These are phyloP conservation scores for Diutina catenulata DNA, from an alignment of 1,139 yeast species.

Conservation along the genomic window DNA sequence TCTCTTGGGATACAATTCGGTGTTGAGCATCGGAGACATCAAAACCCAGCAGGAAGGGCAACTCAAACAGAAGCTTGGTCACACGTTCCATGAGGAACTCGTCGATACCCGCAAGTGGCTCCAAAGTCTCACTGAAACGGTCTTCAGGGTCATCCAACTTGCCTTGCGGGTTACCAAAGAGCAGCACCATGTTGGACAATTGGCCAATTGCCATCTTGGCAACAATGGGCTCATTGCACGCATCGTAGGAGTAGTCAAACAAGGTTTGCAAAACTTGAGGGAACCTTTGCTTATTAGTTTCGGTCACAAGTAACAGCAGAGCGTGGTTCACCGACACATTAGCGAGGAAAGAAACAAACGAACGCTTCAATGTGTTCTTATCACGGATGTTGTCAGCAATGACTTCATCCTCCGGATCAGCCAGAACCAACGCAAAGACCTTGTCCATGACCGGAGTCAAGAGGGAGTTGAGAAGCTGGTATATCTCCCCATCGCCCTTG, in stretches of 20 bases:
- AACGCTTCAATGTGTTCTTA: constrained; percentile 49
- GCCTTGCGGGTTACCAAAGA: constrained; percentile 55
- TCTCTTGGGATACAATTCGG: constrained; percentile 63
- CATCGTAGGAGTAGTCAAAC: constrained; percentile 54
- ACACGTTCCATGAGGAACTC: constrained; percentile 58
- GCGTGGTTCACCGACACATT: constrained; percentile 67
- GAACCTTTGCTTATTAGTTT: constrained; percentile 49
- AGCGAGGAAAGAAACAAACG: constrained; percentile 58
- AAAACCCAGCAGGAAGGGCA: constrained; percentile 64
- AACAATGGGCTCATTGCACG: constrained; percentile 41
- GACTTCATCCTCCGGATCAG: constrained; percentile 19
- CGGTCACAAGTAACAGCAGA: constrained; percentile 64
- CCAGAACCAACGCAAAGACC: constrained; percentile 42
- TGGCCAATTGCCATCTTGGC: constrained; percentile 46
- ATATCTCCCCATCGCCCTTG: constrained; percentile 54
- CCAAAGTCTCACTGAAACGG: constrained; percentile 40
- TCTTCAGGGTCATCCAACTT: constrained; percentile 43
- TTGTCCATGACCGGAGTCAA: constrained; percentile 64
- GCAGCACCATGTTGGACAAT: constrained; percentile 51
- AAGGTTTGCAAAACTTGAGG: constrained; percentile 55
- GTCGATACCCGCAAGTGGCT: constrained; percentile 60
- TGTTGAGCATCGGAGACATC: constrained; percentile 71
- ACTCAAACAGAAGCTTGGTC: constrained; percentile 61
- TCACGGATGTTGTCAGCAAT: constrained; percentile 48
- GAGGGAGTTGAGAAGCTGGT: constrained; percentile 61